Percentiles rank a stretch among this genome's conserved stretches.
phyloP scores from a whole-genome alignment of 768 basidiomycete genomes.

The Boletales sp. region DNA sequence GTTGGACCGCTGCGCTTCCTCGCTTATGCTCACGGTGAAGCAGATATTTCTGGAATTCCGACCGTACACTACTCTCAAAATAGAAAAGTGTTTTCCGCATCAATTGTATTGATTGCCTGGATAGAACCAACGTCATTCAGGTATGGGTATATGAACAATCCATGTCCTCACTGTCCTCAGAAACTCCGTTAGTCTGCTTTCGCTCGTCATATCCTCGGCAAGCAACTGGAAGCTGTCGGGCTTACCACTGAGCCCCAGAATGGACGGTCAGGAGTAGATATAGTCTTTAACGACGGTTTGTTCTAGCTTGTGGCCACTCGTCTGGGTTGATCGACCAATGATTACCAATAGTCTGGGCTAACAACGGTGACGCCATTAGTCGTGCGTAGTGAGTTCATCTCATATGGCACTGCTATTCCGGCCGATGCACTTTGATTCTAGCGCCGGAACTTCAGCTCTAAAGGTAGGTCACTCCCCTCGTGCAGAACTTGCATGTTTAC shows the following conservation, averaged over 20 bases:
- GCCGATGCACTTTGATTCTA: constrained; percentile 31
- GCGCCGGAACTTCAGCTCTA: constrained; percentile 92
- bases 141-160: constrained; percentile 33
- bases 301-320: background rate
- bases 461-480: constrained; percentile 54
- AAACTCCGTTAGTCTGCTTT: constrained; percentile 71
- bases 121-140: constrained; percentile 93
- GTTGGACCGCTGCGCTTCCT: background rate
- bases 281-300: constrained; percentile 76
- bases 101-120: constrained; percentile 95
- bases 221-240: constrained; percentile 71
- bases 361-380: constrained; percentile 95
- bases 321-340: background rate
- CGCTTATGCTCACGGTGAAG: background rate
- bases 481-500: constrained; percentile 4
- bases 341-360: constrained; percentile 77
- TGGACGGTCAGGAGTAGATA: constrained; percentile 60
- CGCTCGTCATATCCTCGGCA: constrained; percentile 75
- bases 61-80: constrained; percentile 63
- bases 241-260: constrained; percentile 52
- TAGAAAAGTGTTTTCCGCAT: constrained; percentile 87
- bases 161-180: constrained; percentile 3
- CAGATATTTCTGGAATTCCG: constrained; percentile 83
- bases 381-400: constrained; percentile 65
- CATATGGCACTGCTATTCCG: background rate